Conservation (phyloP, 306 rosid genomes). For the Trifolium repens region DNA sequence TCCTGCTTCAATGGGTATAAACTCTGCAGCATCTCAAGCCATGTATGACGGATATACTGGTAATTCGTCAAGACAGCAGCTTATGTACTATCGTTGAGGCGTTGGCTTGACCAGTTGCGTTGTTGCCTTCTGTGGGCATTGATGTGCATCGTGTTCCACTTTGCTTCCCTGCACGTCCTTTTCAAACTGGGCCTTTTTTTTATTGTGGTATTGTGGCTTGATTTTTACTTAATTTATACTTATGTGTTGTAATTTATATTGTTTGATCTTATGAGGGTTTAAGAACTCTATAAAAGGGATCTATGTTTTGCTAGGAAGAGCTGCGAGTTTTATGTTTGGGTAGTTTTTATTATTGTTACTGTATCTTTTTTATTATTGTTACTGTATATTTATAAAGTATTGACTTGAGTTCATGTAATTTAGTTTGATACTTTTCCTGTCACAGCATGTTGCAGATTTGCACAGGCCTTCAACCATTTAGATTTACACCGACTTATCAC, state of each 20-base stretch:
- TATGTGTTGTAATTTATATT: constrained; percentile 54
- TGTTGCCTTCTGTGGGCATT: constrained; percentile 41
- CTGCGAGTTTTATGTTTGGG: constrained; percentile 42
- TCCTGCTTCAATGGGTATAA: constrained; percentile 65
- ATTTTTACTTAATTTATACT: constrained; percentile 41
- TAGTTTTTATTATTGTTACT: constrained; percentile 38
- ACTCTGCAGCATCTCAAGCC: constrained; percentile 65
- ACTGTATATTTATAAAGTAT: constrained; percentile 47
- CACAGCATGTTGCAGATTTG: not conserved
- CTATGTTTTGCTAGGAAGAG: constrained; percentile 46
- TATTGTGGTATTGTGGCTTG: constrained; percentile 51
- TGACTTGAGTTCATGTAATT: constrained; percentile 40
- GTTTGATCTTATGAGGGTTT: constrained; percentile 40
- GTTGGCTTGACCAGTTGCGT: constrained; percentile 28
- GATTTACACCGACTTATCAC: not conserved
- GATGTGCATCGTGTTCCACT: constrained; percentile 40
- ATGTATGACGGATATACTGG: constrained; percentile 74
- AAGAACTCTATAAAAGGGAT: constrained; percentile 37
- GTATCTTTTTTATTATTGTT: constrained; percentile 7
- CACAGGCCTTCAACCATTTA: not conserved
- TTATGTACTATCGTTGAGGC: constrained; percentile 68
- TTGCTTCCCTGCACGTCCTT: constrained; percentile 40
- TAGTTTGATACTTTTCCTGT: constrained; percentile 28
- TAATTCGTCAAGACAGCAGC: constrained; percentile 72
- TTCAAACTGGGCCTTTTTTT: constrained; percentile 33